phyloP scores from a whole-genome alignment of 2,329 filamentous ascomycete species.

The Aspergillus piperis region DNA sequence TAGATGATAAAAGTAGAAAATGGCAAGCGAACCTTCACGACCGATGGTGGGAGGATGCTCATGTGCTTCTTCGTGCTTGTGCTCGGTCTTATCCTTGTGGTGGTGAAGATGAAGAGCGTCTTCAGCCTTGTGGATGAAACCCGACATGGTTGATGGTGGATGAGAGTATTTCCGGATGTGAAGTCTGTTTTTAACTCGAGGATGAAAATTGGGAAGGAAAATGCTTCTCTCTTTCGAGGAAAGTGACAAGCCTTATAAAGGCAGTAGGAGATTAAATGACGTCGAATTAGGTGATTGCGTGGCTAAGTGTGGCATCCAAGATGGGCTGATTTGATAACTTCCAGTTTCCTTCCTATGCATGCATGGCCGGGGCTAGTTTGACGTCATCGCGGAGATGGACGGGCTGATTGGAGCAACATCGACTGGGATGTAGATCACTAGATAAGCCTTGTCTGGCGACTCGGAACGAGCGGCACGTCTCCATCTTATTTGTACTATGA shows the following conservation, averaged over 20 bases:
- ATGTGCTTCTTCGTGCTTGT: not conserved
- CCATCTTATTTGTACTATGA: too few species aligned
- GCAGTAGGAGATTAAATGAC: not conserved
- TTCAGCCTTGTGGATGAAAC: constrained; percentile 3
- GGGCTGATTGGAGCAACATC: not conserved
- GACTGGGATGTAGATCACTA: too few species aligned
- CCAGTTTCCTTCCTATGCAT: not conserved
- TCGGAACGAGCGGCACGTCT: too few species aligned
- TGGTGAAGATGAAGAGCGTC: constrained; percentile 4
- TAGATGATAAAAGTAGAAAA: not conserved
- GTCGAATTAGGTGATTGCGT: not conserved
- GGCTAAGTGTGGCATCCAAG: not conserved
- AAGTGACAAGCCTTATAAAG: not conserved
- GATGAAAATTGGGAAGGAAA: not conserved
- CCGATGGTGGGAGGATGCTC: not conserved
- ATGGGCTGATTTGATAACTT: not conserved
- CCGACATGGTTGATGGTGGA: not conserved
- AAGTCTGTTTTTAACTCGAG: not conserved
- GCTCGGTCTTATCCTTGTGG: not conserved
- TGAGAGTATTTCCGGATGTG: not conserved
- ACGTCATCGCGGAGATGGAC: constrained; percentile 1
- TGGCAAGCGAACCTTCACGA: not conserved
- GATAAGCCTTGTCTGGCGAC: too few species aligned
- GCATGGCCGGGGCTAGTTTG: not conserved
- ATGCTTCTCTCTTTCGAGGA: accelerated